Percentiles rank a stretch among this genome's conserved stretches.
These are phyloP conservation scores for Flaveria robusta DNA, from an alignment of 129 eudicot genomes.

Conservation along the genomic window DNA sequence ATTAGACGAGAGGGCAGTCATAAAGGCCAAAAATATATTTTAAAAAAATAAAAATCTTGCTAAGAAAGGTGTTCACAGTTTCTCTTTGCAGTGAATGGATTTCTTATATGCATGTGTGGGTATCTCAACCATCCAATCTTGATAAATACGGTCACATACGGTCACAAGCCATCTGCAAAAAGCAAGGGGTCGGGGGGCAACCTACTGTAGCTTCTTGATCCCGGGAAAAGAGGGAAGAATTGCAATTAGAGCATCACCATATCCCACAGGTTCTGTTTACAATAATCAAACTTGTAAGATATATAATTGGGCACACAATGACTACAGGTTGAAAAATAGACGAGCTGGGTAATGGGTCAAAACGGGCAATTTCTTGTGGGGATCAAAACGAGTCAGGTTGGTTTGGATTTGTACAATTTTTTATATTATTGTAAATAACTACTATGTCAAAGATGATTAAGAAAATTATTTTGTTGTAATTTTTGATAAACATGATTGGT, in stretches of 20 bases:
- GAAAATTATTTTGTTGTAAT: background rate
- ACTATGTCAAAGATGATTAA: too few relatives aligned
- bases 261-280: conserved; percentile 83
- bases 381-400: background rate
- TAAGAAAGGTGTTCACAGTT: background rate
- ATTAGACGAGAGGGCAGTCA: conserved; percentile 25
- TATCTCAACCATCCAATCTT: conserved; percentile 32
- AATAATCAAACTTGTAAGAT: conserved; percentile 9
- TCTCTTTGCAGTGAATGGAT: background rate
- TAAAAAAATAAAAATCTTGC: background rate
- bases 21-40: conserved; percentile 29
- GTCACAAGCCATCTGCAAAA: conserved; percentile 17
- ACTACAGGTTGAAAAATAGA: background rate
- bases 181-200: background rate
- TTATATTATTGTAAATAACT: too few relatives aligned
- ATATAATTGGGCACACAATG: background rate
- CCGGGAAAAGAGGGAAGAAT: conserved; percentile 95
- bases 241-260: conserved; percentile 85
- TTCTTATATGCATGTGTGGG: conserved; percentile 34
- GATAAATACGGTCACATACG: conserved; percentile 16
- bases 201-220: conserved; percentile 70
- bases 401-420: too few relatives aligned
- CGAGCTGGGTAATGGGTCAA: background rate
- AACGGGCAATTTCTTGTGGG: background rate
- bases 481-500: background rate